Evolutionary conservation across 257 asterid genomes (phyloP).

Genomic region (Solanum piurae): DNA sequence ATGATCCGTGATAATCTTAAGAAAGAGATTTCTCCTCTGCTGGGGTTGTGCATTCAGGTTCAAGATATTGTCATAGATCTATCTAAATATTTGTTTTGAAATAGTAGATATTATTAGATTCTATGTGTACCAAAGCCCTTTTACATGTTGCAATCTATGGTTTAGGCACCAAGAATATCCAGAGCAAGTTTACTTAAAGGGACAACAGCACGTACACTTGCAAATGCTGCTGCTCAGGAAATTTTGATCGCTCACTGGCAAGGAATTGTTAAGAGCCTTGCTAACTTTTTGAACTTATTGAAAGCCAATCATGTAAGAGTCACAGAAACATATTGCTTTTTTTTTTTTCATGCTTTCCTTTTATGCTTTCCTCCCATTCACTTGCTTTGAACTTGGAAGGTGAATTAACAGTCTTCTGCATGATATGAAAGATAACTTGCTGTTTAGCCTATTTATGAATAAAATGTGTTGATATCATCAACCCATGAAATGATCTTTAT

Average conservation of each 20-base stretch:
- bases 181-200: constrained; percentile 78
- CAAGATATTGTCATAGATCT: background rate
- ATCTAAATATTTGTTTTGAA: background rate
- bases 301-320: constrained; percentile 65
- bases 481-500: background rate
- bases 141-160: constrained; percentile 1
- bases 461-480: background rate
- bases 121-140: background rate
- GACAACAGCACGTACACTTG: constrained; percentile 60
- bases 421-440: background rate
- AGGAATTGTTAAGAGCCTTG: constrained; percentile 66
- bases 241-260: constrained; percentile 95
- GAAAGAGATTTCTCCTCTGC: constrained; percentile 23
- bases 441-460: background rate
- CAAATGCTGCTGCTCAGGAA: constrained; percentile 92
- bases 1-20: constrained; percentile 13
- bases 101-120: background rate
- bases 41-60: constrained; percentile 96
- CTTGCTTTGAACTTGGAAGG: background rate
- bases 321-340: background rate
- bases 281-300: constrained; percentile 51
- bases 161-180: constrained; percentile 95
- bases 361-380: background rate
- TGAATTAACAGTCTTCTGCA: background rate
- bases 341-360: background rate